Percentiles rank a stretch among this genome's conserved stretches.
These are phyloP conservation scores for Boletellus emodensis DNA, from an alignment of 768 basidiomycete species.

Conservation along the genomic window DNA sequence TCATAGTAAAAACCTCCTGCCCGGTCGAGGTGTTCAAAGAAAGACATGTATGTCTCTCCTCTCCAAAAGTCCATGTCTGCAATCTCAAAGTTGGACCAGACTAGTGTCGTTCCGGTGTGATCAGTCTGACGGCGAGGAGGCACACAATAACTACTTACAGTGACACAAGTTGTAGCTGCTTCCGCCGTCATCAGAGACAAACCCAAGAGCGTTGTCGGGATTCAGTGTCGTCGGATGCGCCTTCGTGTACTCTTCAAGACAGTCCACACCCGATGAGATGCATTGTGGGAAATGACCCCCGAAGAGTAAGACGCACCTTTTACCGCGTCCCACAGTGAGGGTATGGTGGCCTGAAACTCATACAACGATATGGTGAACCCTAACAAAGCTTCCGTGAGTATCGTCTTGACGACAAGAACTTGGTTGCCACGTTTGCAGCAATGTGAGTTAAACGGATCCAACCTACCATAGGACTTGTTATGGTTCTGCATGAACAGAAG, in stretches of 20 bases:
- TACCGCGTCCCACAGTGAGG: conserved; percentile 58
- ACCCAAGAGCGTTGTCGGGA: conserved; percentile 52
- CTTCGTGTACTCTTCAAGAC: conserved; percentile 22
- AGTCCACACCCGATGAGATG: neutral
- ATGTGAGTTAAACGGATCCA: neutral
- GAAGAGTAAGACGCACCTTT: conserved; percentile 41
- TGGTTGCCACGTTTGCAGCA: neutral
- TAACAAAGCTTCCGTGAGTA: conserved; percentile 13
- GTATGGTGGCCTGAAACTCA: conserved; percentile 63
- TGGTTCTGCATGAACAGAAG: conserved; percentile 55
- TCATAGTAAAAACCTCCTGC: conserved; percentile 90
- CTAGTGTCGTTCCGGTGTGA: conserved; percentile 33
- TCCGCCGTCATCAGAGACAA: conserved; percentile 64
- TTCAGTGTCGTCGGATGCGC: conserved; percentile 49
- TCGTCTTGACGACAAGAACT: neutral
- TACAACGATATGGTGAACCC: conserved; percentile 60
- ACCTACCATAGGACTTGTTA: conserved; percentile 50
- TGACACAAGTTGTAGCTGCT: conserved; percentile 62
- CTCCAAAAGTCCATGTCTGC: conserved; percentile 84
- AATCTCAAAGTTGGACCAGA: conserved; percentile 96
- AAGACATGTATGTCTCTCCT: conserved; percentile 74
- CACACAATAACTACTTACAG: conserved; percentile 36
- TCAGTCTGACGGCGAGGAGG: neutral
- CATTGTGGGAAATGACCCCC: conserved; percentile 34
- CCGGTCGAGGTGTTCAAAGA: conserved; percentile 78